These are phyloP conservation scores for Tardiomyces depauwii DNA, from an alignment of 1,139 yeast species.

Conservation along the genomic window DNA sequence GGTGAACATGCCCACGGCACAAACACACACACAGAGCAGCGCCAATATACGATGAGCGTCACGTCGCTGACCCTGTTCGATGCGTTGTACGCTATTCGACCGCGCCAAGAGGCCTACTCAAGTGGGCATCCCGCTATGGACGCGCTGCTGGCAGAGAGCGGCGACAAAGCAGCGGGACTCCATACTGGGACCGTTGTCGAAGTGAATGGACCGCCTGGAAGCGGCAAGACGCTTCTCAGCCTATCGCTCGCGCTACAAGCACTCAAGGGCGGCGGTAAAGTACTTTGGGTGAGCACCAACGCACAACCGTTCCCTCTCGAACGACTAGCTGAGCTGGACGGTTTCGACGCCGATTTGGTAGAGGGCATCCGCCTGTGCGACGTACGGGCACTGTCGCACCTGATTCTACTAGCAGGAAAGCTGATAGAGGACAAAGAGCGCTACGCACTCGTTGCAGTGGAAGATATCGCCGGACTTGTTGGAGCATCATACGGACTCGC, in stretches of 20 bases:
- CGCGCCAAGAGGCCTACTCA: not conserved
- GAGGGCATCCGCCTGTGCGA: slow-evolving; percentile 4
- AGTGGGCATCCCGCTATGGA: not conserved
- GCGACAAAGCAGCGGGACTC: not conserved
- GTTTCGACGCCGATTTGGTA: slow-evolving; percentile 3
- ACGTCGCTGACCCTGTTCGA: not conserved
- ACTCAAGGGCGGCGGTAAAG: slow-evolving; percentile 8
- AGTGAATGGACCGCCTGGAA: slow-evolving; percentile 67
- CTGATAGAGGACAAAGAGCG: slow-evolving; percentile 1
- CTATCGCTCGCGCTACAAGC: slow-evolving; percentile 68
- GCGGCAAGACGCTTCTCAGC: slow-evolving; percentile 80
- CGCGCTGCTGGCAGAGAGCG: not conserved
- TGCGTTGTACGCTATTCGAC: not conserved
- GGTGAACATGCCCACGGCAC: too few species aligned
- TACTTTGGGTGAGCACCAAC: slow-evolving; percentile 11
- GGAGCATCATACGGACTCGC: not conserved
- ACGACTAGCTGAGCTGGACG: slow-evolving; percentile 4
- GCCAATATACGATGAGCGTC: not conserved
- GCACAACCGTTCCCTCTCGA: slow-evolving; percentile 6
- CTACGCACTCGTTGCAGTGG: not conserved
- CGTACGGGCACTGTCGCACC: slow-evolving; percentile 5
- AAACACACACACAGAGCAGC: too few species aligned
- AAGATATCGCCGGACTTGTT: slow-evolving; percentile 3
- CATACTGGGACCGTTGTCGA: slow-evolving; percentile 7
- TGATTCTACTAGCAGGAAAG: slow-evolving; percentile 4